phyloP scores from a whole-genome alignment of 2,329 filamentous ascomycete species.

The Ceratocystis harringtonii region DNA sequence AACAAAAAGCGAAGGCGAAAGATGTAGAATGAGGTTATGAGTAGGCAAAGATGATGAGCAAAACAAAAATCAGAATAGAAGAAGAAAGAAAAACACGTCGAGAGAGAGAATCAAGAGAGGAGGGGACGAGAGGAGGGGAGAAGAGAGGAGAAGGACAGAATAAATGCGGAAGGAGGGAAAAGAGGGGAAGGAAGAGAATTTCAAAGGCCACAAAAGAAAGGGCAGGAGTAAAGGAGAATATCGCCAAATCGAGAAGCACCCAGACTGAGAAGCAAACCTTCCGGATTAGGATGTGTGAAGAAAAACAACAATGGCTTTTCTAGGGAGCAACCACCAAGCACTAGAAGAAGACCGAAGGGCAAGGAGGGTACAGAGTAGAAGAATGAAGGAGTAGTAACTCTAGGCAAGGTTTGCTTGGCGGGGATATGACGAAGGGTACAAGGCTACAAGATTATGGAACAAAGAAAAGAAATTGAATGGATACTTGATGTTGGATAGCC shows the following conservation, averaged over 20 bases:
- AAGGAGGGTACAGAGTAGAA: not conserved
- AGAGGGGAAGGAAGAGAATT: not conserved
- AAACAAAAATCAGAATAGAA: constrained; percentile 14
- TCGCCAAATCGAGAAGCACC: constrained; percentile 4
- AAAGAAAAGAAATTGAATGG: not conserved
- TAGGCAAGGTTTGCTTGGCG: not conserved
- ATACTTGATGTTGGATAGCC: not conserved
- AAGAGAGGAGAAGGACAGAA: not conserved
- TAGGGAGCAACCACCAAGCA: not conserved
- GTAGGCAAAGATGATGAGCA: constrained; percentile 3
- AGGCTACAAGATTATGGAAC: not conserved
- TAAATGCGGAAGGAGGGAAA: not conserved
- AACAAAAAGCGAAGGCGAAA: constrained; percentile 13
- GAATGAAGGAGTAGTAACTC: not conserved
- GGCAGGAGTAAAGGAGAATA: not conserved
- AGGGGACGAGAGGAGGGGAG: not conserved
- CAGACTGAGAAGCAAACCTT: not conserved
- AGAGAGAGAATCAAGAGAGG: not conserved
- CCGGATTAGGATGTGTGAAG: not conserved
- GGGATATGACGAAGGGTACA: not conserved
- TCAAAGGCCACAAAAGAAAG: not conserved
- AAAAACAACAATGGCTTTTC: not conserved
- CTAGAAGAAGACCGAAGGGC: not conserved
- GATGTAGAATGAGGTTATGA: constrained; percentile 15
- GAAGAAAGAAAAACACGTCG: constrained; percentile 17